phyloP scores from a whole-genome alignment of 192 early-diverging fungal genomes.

The Coemansia reversa region DNA sequence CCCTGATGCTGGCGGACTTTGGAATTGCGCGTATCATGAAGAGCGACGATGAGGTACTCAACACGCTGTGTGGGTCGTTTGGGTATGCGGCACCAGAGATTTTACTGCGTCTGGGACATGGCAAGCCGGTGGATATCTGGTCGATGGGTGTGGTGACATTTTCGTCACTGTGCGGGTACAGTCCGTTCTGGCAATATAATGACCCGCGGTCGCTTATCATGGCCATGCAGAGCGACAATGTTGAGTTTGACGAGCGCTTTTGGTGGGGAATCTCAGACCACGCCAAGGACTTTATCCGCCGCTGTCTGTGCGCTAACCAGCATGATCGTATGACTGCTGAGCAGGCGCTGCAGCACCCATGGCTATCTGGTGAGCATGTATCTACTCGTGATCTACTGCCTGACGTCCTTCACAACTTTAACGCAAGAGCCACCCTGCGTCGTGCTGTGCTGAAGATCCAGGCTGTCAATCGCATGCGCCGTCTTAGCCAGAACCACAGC shows the following conservation, averaged over 20 bases:
- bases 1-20: conserved; percentile 86
- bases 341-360: conserved; percentile 82
- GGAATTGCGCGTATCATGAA: conserved; percentile 71
- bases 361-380: conserved; percentile 66
- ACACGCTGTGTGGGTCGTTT: conserved; percentile 83
- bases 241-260: conserved; percentile 71
- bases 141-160: conserved; percentile 90
- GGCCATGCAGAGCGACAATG: conserved; percentile 63
- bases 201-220: conserved; percentile 59
- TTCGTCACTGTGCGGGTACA: conserved; percentile 82
- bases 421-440: conserved; percentile 46
- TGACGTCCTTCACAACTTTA: conserved; percentile 71
- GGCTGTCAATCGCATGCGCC: conserved; percentile 51
- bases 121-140: conserved; percentile 93
- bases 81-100: conserved; percentile 89
- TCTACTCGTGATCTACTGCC: conserved; percentile 81
- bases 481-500: conserved; percentile 24
- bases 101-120: conserved; percentile 76
- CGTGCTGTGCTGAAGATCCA: conserved; percentile 53
- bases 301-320: conserved; percentile 68
- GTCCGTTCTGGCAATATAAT: conserved; percentile 65
- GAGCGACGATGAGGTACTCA: conserved; percentile 66
- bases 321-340: conserved; percentile 70
- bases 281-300: conserved; percentile 73
- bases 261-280: conserved; percentile 82